Evolutionary conservation across 2,329 filamentous ascomycete species (phyloP).

Genomic region (Fusarium austroafricanum): DNA sequence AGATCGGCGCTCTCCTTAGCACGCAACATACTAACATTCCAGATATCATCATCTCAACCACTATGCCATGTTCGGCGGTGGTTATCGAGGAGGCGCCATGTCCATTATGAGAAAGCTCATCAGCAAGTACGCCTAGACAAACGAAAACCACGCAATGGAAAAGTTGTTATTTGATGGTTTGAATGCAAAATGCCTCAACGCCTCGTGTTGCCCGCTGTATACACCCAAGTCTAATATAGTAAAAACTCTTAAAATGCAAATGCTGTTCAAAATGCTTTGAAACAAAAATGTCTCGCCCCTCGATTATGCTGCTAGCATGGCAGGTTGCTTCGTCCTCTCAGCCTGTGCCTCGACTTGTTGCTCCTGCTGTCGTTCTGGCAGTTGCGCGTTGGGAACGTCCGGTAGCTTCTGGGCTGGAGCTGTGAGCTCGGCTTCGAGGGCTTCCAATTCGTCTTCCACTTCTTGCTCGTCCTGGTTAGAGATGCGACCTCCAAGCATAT

Average conservation of each 20-base stretch:
- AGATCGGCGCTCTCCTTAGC: conserved; percentile 47
- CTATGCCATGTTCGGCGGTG: conserved; percentile 83
- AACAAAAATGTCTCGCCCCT: conserved; percentile 2
- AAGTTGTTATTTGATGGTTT: conserved; percentile 15
- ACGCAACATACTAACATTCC: conserved; percentile 1
- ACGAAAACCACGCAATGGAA: conserved; percentile 13
- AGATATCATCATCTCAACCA: conserved; percentile 94
- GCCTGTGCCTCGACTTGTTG: conserved; percentile 32
- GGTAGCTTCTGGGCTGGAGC: conserved; percentile 45
- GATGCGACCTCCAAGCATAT: conserved; percentile 88
- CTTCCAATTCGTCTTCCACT: conserved; percentile 93
- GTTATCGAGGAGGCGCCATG: conserved; percentile 81
- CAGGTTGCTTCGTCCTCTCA: conserved; percentile 48
- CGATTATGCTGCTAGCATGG: conserved; percentile 53
- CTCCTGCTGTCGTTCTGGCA: conserved; percentile 46
- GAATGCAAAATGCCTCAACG: conserved; percentile 42
- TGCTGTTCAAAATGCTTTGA: conserved; percentile 12
- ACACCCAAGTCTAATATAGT: conserved; percentile 38
- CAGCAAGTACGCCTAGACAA: conserved; percentile 71
- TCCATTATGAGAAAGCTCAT: conserved; percentile 81
- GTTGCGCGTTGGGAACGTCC: conserved; percentile 49
- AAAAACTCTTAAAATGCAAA: conserved; percentile 29
- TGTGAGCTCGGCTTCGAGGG: conserved; percentile 68
- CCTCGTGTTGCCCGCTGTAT: conserved; percentile 44
- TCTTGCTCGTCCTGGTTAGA: conserved; percentile 97